A percentile compares a stretch with the other conserved stretches of the same genome.
Conservation (phyloP, 23 red algal species). For the Gracilaria caudata region DNA sequence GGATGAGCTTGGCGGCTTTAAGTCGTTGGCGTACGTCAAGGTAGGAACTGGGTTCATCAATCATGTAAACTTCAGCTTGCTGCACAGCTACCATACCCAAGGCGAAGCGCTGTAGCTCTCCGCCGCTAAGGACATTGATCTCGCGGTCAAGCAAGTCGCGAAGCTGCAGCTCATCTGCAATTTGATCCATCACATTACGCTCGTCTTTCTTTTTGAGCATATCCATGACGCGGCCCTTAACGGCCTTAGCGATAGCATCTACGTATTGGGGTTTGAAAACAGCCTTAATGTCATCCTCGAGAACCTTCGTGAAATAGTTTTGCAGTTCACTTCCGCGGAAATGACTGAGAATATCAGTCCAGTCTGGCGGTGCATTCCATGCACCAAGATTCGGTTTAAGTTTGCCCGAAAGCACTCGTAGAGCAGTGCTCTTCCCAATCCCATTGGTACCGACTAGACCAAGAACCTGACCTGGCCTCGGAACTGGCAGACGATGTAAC, state of each 20-base stretch:
- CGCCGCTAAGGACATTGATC: conserved; percentile 84
- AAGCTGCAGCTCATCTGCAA: conserved; percentile 86
- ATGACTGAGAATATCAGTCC: conserved; percentile 97
- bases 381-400: conserved; percentile 96
- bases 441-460: conserved; percentile 98
- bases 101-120: conserved; percentile 97
- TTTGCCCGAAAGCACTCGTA: conserved; percentile 89
- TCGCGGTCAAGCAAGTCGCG: conserved; percentile 83
- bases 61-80: conserved; percentile 96
- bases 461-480: conserved; percentile 93
- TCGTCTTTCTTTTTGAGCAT: conserved; percentile 81
- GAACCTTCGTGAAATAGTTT: conserved; percentile 93
- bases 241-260: conserved; percentile 89
- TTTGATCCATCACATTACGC: conserved; percentile 66
- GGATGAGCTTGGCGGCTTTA: conserved; percentile 88
- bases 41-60: conserved; percentile 97
- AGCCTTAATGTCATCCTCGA: conserved; percentile 94
- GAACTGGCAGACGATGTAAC: conserved; percentile 95
- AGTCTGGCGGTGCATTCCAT: conserved; percentile 90
- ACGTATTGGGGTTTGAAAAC: conserved; percentile 99
- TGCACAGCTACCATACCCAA: conserved; percentile 86
- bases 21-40: conserved; percentile 96
- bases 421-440: conserved; percentile 93
- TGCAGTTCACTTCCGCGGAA: conserved; percentile 98
- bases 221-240: conserved; percentile 79